Evolutionary conservation across 1,139 yeast genomes (phyloP), one percentile per base, ranked within the genome.

Genomic region (Debaryomyces singareniensis): DNA sequence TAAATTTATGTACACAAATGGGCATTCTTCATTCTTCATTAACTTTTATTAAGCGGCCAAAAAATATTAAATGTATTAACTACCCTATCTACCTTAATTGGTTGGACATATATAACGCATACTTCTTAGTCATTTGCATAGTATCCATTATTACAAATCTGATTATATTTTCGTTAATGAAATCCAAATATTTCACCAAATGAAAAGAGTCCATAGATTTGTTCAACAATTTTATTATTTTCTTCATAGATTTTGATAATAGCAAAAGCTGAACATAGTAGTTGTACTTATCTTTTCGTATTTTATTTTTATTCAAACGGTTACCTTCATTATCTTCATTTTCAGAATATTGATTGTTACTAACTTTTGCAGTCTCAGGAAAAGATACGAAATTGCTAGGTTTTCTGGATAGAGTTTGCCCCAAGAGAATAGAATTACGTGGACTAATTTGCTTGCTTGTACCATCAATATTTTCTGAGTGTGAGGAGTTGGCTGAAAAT

Each of bases 71-170:
- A n/a, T n/a, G n/a, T n/a, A n/a, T n/a, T n/a, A n/a, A n/a, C n/a
- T n/a, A n/a, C n/a, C n/a, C n/a, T n/a, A n/a, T n/a, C n/a, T n/a
- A n/a, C n/a, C n/a, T n/a, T n/a, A n/a, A n/a, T n/a, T n/a, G 21
- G n/a, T 18, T 9, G 21, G 21, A 9, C n/a, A 18, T 23, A 23
- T 9, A 23, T 7, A 10, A 12, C 9, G 25, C 25, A 39, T 62
- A 64, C 25, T 51, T 56, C 25, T 58, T 40, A 18, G 64, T 45
- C 68, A 67, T 62, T 25, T 52, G 61, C 28, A 57, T 50, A 3
- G 56, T 42, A 43, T 67, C 73, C 25, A 64, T 53, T 22, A 64
- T 52, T 14, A 67, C 52, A 35, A 66, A 61, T 36, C 55, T 58
- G 38, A 65, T 53, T 12, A 65, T 51, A 34, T 46, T 50, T 33